Percentiles rank a stretch among this genome's conserved stretches.
These are phyloP conservation scores for Rhizodiscina lignyota DNA, from an alignment of 495 filamentous ascomycete genomes.

Conservation along the genomic window DNA sequence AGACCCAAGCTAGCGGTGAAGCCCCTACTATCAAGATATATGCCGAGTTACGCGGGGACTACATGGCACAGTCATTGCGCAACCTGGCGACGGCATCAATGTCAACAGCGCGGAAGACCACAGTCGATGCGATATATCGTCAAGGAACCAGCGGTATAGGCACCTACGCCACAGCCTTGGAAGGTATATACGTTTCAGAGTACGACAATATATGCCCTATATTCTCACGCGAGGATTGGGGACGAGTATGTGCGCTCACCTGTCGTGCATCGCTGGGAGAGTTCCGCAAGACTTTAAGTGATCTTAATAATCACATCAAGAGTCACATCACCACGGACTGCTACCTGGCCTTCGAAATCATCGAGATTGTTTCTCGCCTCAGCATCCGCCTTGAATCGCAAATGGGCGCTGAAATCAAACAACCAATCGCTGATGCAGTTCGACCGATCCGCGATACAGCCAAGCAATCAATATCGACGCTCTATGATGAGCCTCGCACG, in stretches of 20 bases:
- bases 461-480: constrained; percentile 64
- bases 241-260: constrained; percentile 56
- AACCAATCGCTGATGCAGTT: constrained; percentile 63
- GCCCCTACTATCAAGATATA: constrained; percentile 59
- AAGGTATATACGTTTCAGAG: constrained; percentile 71
- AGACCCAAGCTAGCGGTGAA: constrained; percentile 28
- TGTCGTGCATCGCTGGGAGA: constrained; percentile 60
- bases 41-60: constrained; percentile 69
- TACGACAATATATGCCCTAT: constrained; percentile 74
- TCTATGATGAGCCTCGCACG: constrained; percentile 74
- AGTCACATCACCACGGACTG: constrained; percentile 80
- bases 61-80: constrained; percentile 58
- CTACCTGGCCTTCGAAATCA: constrained; percentile 89
- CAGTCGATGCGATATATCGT: constrained; percentile 64
- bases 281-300: constrained; percentile 69
- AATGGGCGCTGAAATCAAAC: constrained; percentile 73
- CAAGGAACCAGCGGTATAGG: constrained; percentile 89
- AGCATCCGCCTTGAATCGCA: constrained; percentile 56
- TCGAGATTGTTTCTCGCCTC: constrained; percentile 73
- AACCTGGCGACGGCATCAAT: constrained; percentile 79
- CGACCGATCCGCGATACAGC: constrained; percentile 84
- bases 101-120: constrained; percentile 70
- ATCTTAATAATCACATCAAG: constrained; percentile 80
- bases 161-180: constrained; percentile 73
- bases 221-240: constrained; percentile 74